Evolutionary conservation across 441 rosid species (phyloP), one percentile per base, ranked within the genome.

Genomic region (Euphorbia celastroides): DNA sequence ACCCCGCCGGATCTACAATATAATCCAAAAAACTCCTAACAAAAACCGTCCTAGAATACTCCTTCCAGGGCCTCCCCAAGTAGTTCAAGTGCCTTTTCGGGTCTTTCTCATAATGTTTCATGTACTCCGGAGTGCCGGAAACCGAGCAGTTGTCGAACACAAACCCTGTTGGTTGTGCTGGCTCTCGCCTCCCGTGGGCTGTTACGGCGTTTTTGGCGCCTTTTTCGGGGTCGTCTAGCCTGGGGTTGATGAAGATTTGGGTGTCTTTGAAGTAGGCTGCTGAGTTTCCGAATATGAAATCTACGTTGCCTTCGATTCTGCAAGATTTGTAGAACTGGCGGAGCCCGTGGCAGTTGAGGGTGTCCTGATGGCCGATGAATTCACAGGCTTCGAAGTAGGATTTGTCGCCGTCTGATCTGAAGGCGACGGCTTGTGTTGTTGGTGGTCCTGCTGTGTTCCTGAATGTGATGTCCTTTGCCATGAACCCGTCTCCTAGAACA

Each of bases 61-160:
- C 96, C 74, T 89, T 89, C 98, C 98, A 92, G 0, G 98, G 97
- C 76, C 97, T 78, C 28, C 98, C 97, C 41, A 92, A 70, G 68
- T 46, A 92, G 62, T 77, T 88, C 58, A 27, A 69, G 73, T 92
- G 98, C n/a, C 34, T 80, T 34, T 70, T 42, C 5, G 95, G 90
- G 17, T 88, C 84, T 57, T 78, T 76, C 5, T 56, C 23, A 71
- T 77, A 86, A 27, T 83, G 74, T 62, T 62, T 79, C 86, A 83
- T 77, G 75, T 88, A 92, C 10, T 84, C 88, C 52, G 82, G 82
- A 0, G 98, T 92, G 63, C 98, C 96, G 17, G 84, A 82, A 41
- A 92, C 76, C 61, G 74, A 57, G 77, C 96, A 90, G 71, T 86
- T 88, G 13, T 56, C 83, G 72, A 92, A 85, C 54, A 92, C 83